Evolutionary conservation across 768 basidiomycete species (phyloP).

Genomic region (Gloeostereum incarnatum): DNA sequence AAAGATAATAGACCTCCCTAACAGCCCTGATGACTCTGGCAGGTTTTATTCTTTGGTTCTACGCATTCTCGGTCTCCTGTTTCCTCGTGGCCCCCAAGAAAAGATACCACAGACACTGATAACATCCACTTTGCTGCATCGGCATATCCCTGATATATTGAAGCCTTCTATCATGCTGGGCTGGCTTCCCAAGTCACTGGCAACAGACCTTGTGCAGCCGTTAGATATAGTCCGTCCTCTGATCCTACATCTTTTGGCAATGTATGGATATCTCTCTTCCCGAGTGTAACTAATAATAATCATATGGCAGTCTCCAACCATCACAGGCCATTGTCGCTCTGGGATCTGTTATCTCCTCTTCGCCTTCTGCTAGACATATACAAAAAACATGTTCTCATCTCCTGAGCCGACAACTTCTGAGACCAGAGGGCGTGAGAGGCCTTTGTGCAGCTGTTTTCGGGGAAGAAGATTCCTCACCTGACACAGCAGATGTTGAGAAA

Average conservation of each 20-base stretch:
- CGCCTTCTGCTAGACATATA: conserved; percentile 37
- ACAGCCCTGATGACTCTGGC: conserved; percentile 29
- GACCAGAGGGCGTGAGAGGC: conserved; percentile 61
- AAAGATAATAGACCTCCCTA: conserved; percentile 35
- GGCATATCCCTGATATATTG: conserved; percentile 49
- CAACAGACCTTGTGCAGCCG: conserved; percentile 23
- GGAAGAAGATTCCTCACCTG: conserved; percentile 41
- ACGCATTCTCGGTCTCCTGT: conserved; percentile 38
- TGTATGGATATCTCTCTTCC: conserved; percentile 34
- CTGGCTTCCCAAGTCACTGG: conserved; percentile 56
- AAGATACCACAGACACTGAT: conserved; percentile 50
- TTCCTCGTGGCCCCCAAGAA: conserved; percentile 41
- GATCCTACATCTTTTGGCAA: conserved; percentile 46
- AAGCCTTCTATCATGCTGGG: conserved; percentile 54
- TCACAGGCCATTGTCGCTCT: conserved; percentile 58
- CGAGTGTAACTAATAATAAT: conserved; percentile 9
- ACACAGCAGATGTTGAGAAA: conserved; percentile 54
- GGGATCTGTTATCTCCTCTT: conserved; percentile 44
- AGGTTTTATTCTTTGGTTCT: conserved; percentile 31
- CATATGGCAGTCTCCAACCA: conserved; percentile 43
- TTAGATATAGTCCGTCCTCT: conserved; percentile 39
- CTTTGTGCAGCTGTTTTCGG: conserved; percentile 64
- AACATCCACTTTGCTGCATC: conserved; percentile 44
- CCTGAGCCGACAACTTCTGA: conserved; percentile 61
- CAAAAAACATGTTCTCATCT: conserved; percentile 52